Evolutionary conservation across 352 stramenopile species (phyloP).

Genomic region (Globisporangium iwayamae): DNA sequence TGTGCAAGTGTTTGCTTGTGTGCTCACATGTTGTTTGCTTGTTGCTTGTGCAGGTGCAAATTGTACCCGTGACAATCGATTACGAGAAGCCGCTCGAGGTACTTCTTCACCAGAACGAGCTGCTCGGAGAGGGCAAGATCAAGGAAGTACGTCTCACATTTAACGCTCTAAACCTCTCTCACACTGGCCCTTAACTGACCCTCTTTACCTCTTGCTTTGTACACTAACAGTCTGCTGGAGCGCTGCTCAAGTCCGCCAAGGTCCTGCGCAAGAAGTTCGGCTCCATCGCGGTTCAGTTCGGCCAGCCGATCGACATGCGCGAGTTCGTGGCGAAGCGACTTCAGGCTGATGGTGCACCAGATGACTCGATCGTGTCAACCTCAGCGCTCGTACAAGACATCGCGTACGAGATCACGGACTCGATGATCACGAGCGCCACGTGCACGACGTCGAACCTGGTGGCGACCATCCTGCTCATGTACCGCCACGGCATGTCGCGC

Average conservation of each 20-base stretch:
- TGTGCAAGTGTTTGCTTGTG: conserved; percentile 1
- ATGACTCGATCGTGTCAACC: conserved; percentile 32
- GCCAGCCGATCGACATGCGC: conserved; percentile 60
- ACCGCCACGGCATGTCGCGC: conserved; percentile 74
- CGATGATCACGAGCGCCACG: conserved; percentile 62
- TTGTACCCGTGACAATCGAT: conserved; percentile 84
- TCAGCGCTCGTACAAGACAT: conserved; percentile 51
- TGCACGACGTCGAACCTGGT: conserved; percentile 76
- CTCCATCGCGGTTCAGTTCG: conserved; percentile 79
- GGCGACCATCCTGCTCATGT: conserved; percentile 71
- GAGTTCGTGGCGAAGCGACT: conserved; percentile 35
- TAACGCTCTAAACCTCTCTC: neutral
- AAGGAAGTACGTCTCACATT: conserved; percentile 44
- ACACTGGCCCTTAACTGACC: neutral
- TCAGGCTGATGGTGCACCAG: conserved; percentile 15
- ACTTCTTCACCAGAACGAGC: conserved; percentile 76
- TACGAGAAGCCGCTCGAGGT: conserved; percentile 86
- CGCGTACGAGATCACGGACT: conserved; percentile 71
- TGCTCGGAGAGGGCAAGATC: conserved; percentile 76
- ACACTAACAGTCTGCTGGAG: conserved; percentile 40
- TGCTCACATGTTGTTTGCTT: conserved; percentile 3
- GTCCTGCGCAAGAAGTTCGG: conserved; percentile 79
- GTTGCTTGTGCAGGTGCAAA: conserved; percentile 41
- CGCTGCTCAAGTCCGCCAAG: conserved; percentile 64
- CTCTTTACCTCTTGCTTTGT: neutral